These are phyloP conservation scores for Calonectria hongkongensis DNA, from an alignment of 2,329 filamentous ascomycete species.

Conservation along the genomic window DNA sequence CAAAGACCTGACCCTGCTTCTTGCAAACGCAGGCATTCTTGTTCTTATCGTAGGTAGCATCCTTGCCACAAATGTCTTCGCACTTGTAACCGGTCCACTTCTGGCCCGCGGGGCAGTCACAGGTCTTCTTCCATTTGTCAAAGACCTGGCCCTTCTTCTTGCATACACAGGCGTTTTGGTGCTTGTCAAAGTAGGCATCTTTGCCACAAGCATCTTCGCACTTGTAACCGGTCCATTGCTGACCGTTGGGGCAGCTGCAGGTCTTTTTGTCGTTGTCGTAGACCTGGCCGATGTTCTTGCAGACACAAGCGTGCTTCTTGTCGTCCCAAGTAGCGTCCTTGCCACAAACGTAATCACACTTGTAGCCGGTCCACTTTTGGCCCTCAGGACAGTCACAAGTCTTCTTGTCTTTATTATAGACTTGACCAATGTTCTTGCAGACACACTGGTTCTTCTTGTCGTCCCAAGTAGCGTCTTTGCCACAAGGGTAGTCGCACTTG, in stretches of 20 bases:
- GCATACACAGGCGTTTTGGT: slow-evolving; percentile 6
- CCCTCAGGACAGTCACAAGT: not conserved
- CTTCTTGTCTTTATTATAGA: not conserved
- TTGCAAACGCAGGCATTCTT: slow-evolving; percentile 2
- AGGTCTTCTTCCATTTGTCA: not conserved
- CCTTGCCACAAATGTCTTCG: not conserved
- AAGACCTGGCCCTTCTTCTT: not conserved
- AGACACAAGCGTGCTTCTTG: not conserved
- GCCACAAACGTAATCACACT: not conserved
- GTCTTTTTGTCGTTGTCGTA: not conserved
- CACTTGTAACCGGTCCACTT: not conserved
- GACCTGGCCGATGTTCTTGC: not conserved
- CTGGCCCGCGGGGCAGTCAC: not conserved
- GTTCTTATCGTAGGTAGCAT: not conserved
- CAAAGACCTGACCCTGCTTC: not conserved
- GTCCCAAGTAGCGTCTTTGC: slow-evolving; percentile 1
- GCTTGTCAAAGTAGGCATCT: not conserved
- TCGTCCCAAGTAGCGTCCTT: slow-evolving; percentile 5
- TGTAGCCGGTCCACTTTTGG: slow-evolving; percentile 2
- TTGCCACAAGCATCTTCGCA: not conserved
- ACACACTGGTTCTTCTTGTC: not conserved
- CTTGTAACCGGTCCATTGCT: slow-evolving; percentile 1
- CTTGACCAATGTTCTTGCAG: slow-evolving; percentile 2
- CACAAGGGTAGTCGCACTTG: slow-evolving; percentile 5
- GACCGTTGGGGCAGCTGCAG: not conserved